Conservation (phyloP, 2,329 filamentous ascomycete genomes). For the Coniochaeta ligniaria region DNA sequence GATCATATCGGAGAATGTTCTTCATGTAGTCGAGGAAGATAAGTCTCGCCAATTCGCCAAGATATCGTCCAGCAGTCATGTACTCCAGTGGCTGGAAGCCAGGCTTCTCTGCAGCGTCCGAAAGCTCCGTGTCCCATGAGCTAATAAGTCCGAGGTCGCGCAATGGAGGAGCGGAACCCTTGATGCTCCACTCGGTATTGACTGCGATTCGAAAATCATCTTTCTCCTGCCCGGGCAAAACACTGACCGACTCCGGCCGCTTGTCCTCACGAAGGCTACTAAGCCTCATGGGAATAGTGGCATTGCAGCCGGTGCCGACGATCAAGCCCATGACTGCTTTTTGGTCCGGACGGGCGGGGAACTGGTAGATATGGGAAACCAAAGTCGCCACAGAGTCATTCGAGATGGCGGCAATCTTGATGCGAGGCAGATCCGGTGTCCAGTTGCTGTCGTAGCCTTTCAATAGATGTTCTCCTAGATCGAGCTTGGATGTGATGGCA, state of each 20-base stretch:
- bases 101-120: constrained; percentile 58
- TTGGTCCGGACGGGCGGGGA: constrained; percentile 51
- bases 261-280: constrained; percentile 58
- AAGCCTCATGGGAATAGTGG: constrained; percentile 66
- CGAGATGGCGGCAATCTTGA: constrained; percentile 68
- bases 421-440: constrained; percentile 45
- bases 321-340: constrained; percentile 74
- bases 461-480: constrained; percentile 52
- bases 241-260: constrained; percentile 38
- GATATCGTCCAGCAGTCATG: constrained; percentile 73
- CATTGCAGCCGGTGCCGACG: constrained; percentile 75
- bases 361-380: constrained; percentile 68
- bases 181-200: constrained; percentile 82
- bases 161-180: constrained; percentile 63
- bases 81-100: constrained; percentile 81
- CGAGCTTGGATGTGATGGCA: constrained; percentile 50
- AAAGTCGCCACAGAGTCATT: constrained; percentile 78
- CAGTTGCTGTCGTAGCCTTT: constrained; percentile 50
- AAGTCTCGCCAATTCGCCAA: constrained; percentile 68
- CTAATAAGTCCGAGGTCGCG: constrained; percentile 57
- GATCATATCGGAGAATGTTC: constrained; percentile 28
- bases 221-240: constrained; percentile 36
- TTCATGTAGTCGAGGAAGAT: constrained; percentile 61
- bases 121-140: constrained; percentile 62
- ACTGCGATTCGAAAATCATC: constrained; percentile 62